Evolutionary conservation across 305 asterid species (phyloP), one percentile per base, ranked within the genome.

Genomic region (Caryopteris hybrid): DNA sequence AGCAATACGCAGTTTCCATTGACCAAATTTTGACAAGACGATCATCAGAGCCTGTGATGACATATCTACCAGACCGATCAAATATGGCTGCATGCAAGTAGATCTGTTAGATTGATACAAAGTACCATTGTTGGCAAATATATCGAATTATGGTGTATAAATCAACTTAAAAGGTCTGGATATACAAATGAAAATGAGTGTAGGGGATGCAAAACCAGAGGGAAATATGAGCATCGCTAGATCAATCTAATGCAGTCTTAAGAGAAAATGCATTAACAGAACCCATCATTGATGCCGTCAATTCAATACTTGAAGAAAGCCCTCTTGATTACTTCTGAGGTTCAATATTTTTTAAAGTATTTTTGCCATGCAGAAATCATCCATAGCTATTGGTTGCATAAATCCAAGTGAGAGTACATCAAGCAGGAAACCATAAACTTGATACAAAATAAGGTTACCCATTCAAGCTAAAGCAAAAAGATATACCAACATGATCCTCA

Each of bases 21-120:
- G 97, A 91, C 99, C 99, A 94, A 76, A 94, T 81, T 83, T 94
- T 94, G 39, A 94, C 99, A 69, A 94, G 97, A 46, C 97, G 96
- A 62, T 91, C 99, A 73, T 94, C 99, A 47, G 99, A 94, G 50
- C 99, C 99, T 75, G 99, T 94, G 72, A 94, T 84, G 50, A 94
- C 99, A 80, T 81, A 91, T 81, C 99, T 87, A 74, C 99, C 99
- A 73, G 91, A 81, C 53, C 96, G 92, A 75, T 94, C 99, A 73
- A 91, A 84, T 76, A 86, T 91, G 72, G 99, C 99, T 94, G 93
- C 70, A 69, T 61, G 54, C 58, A 71, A 71, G 31, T 41, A 76
- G 61, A 77, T 64, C 17, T 42, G 56, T 65, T 57, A 47, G 41
- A 72, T 47, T 43, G 72, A 66, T 59, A 59, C 27, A 61, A 23